Evolutionary conservation across 805 yeast species (phyloP), one percentile per base, ranked within the genome.

Genomic region (Jamesozyma rosinii): DNA sequence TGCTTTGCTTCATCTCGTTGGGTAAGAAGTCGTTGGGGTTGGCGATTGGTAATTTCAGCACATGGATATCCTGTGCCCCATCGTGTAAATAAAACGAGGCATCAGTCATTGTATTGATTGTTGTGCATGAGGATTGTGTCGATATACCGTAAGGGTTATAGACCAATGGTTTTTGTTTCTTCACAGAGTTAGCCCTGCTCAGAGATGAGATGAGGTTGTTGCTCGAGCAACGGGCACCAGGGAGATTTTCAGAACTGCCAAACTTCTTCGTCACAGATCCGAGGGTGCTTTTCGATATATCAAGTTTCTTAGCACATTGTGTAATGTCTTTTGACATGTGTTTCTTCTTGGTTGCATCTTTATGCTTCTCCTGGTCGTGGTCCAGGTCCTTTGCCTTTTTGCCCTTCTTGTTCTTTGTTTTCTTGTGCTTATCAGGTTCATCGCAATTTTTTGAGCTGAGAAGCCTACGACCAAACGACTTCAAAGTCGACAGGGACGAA

Each of bases 11-110:
- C 48, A 75, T 65, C 3, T 69, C 73, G 0, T 57, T 64, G 0
- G 90, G 89, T 17, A 83, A 59, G 48, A 60, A 69, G n/a, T 71
- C 73, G 53, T 82, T 81, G 1, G 90, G 90, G 48, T 76, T 74
- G 15, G 74, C 76, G 13, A 80, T 72, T 0, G 90, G 87, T 47
- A 75, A 66, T 1, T 78, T 72, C 44, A 83, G 63, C 11, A 77
- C 63, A 31, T 77, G 68, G 20, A 70, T 67, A 22, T 50, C 49
- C 2, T 53, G 45, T 20, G 65, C 64, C 18, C 69, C 70, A 40
- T 64, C 66, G 22, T 54, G 59, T 45, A 59, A 39, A 38, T 61
- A 61, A 36, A 61, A 63, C 18, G 60, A 53, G 15, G 59, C 26
- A 44, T 57, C 60, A 29, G 40, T 44, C 5, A 40, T 43, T 5